Base-by-base conservation (phyloP, 2,329 filamentous ascomycete species). In the Parastagonospora avenae region DNA sequence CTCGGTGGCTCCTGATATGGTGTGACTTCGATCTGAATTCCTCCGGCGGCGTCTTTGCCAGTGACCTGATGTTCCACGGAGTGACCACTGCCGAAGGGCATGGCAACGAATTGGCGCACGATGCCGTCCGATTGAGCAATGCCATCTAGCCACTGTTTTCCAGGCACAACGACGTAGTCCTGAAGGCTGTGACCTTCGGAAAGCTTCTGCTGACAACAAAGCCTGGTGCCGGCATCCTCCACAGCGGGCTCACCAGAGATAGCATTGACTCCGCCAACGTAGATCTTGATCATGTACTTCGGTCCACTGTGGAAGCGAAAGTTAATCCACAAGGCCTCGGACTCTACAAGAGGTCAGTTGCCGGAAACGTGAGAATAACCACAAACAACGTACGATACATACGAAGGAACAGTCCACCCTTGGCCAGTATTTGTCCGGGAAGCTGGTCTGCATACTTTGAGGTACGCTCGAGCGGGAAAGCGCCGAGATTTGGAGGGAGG, bases 81-180 rank as follows among this genome's bases (percentile, higher is more conserved):
- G 46, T 79, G 77, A 1, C 77, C 76, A 11, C 62, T 64, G 1
- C 74, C 74, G 24, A 74, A 54, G 0, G 77, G 74, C 72, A 78
- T 77, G 1, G 79, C 78, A 2, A 81, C 76, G 50, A 82, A 82
- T 51, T 82, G 79, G 8, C 75, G 70, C 4, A 81, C 75, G 1
- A 62, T 60, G 1, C 76, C 75, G 27, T 72, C 53, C 0, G 39
- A 42, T 1, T 52, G 60, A 1, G 71, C 70, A 29, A 79, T 72
- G 1, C 77, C 78, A 59, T 80, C 76, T 1, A 81, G 62, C 76
- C 74, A 78, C 2, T 48, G 44, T 49, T 79, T 77, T 0, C 46
- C 29, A 1, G 74, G 74, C 3, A 74, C 63, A 9, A 79, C 70
- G 2, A 80, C 36, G 52, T 80, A 80, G 55, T 80, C 77, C 50